Conservation (phyloP, 1,284 basidiomycete species). For the Apiotrichum akiyoshidainum region DNA sequence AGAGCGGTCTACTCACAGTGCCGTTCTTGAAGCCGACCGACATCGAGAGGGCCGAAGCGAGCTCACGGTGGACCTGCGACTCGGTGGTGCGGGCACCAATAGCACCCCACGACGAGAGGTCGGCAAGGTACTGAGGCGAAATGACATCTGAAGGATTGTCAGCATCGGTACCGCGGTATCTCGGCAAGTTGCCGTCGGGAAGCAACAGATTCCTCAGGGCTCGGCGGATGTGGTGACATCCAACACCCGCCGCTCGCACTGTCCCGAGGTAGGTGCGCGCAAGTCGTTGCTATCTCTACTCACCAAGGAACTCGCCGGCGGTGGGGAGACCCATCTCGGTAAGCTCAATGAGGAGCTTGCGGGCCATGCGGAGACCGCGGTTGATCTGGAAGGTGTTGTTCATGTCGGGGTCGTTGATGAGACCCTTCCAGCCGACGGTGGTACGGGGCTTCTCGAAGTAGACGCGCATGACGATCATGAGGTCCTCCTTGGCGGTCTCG, state of each 20-base stretch:
- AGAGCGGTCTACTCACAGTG: conserved; percentile 57
- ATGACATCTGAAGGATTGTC: conserved; percentile 61
- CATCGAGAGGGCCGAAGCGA: conserved; percentile 85
- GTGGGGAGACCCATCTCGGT: conserved; percentile 86
- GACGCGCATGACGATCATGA: conserved; percentile 94
- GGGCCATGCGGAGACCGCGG: conserved; percentile 82
- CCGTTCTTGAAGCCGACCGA: conserved; percentile 72
- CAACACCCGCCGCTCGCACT: no score
- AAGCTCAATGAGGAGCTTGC: conserved; percentile 84
- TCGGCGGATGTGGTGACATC: no score
- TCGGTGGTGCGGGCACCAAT: conserved; percentile 97
- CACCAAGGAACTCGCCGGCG: conserved; percentile 85
- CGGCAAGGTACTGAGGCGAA: conserved; percentile 66
- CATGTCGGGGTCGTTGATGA: conserved; percentile 76
- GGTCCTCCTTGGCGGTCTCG: conserved; percentile 72
- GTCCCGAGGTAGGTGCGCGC: no score
- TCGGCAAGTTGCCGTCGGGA: not conserved
- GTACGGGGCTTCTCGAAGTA: conserved; percentile 97
- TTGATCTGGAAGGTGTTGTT: conserved; percentile 95
- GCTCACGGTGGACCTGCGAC: conserved; percentile 87
- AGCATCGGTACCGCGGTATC: not conserved
- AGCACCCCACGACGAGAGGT: conserved; percentile 90
- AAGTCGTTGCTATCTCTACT: conserved; percentile 12
- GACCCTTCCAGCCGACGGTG: conserved; percentile 65
- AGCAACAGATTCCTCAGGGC: no score